Evolutionary conservation across 495 filamentous ascomycete genomes (phyloP).

Genomic region (Penicillium canescens): DNA sequence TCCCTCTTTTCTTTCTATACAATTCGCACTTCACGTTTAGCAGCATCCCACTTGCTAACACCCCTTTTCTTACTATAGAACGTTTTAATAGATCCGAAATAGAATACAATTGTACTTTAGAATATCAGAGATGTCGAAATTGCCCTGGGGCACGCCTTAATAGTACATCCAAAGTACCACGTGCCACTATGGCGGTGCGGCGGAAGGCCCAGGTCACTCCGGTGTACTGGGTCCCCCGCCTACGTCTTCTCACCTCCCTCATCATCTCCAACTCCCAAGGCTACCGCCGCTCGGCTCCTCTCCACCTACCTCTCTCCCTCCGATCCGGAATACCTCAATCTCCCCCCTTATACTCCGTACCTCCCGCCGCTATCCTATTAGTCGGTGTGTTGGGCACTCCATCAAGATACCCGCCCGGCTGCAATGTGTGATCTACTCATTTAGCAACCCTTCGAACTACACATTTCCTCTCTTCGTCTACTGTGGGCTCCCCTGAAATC

Average conservation of each 20-base stretch:
- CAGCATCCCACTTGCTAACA: neutral
- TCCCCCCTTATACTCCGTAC: no score
- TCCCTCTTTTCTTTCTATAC: no score
- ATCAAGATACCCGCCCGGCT: constrained; percentile 18
- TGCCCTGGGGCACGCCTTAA: neutral
- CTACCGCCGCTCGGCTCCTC: constrained; percentile 32
- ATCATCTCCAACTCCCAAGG: constrained; percentile 20
- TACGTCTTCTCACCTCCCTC: constrained; percentile 14
- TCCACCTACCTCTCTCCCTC: constrained; percentile 3
- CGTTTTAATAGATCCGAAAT: no score
- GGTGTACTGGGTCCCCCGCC: constrained; percentile 20
- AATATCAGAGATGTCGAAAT: neutral
- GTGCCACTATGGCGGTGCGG: constrained; percentile 17
- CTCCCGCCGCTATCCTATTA: constrained; percentile 7
- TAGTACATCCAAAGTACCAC: constrained; percentile 25
- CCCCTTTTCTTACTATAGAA: no score
- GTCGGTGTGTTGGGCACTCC: constrained; percentile 15
- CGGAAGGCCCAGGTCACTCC: constrained; percentile 17
- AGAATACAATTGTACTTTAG: no score
- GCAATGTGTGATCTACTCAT: constrained; percentile 34
- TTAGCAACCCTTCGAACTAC: constrained; percentile 12
- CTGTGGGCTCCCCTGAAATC: constrained; percentile 17
- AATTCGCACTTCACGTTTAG: neutral
- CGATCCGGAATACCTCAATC: neutral
- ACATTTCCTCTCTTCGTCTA: constrained; percentile 2